Conservation (phyloP, 148 eudicot species). For the Arbutus unedo region DNA sequence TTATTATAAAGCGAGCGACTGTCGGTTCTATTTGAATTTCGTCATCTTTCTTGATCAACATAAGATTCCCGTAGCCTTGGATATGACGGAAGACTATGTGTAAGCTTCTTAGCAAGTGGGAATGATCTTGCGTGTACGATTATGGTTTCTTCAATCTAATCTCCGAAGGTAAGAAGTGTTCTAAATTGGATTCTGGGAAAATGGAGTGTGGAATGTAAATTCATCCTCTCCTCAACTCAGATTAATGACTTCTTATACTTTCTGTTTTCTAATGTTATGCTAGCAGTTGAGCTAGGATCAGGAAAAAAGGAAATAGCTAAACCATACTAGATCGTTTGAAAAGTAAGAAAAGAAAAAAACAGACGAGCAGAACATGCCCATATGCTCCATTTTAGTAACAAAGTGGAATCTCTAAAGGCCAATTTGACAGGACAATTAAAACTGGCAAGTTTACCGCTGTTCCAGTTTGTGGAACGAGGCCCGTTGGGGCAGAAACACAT, state of each 20-base stretch:
- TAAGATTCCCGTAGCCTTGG: not conserved
- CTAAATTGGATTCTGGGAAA: not conserved
- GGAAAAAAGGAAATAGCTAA: not conserved
- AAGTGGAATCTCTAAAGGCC: not conserved
- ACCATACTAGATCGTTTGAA: not conserved
- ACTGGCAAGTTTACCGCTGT: not conserved
- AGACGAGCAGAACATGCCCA: too few relatives aligned
- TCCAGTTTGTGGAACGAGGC: conserved; percentile 14
- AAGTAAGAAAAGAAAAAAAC: not conserved
- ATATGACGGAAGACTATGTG: not conserved
- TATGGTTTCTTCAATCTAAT: not conserved
- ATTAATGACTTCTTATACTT: not conserved
- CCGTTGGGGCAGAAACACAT: conserved; percentile 24
- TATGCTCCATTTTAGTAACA: not conserved
- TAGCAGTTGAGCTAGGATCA: not conserved
- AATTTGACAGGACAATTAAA: not conserved
- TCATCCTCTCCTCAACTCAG: not conserved
- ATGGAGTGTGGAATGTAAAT: not conserved
- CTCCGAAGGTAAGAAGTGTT: not conserved
- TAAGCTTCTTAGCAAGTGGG: not conserved
- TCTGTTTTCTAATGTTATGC: not conserved
- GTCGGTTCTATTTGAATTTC: not conserved
- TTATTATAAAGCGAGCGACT: not conserved
- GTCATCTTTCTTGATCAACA: not conserved
- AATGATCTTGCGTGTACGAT: not conserved